These are phyloP conservation scores for Mucor mucedo DNA, from an alignment of 371 early-diverging fungal species.

Conservation along the genomic window DNA sequence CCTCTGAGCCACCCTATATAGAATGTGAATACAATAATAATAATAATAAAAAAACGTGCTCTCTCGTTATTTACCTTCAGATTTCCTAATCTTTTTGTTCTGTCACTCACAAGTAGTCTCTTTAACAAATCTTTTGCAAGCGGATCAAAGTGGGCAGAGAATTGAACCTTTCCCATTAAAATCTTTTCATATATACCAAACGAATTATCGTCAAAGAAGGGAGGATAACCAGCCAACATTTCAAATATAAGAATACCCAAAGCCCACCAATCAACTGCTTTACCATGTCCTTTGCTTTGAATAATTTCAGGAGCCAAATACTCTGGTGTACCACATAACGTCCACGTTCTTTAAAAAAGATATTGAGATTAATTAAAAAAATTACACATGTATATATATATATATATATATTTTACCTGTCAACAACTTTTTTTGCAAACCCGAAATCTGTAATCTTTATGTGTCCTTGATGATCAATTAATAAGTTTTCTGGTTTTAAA, in stretches of 20 bases:
- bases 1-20: slow-evolving; percentile 71
- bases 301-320: slow-evolving; percentile 97
- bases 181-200: slow-evolving; percentile 93
- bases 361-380: slow-evolving; percentile 9
- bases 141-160: slow-evolving; percentile 88
- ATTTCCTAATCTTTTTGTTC: slow-evolving; percentile 86
- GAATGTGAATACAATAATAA: neutral
- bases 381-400: neutral
- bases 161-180: slow-evolving; percentile 82
- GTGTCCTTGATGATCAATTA: slow-evolving; percentile 85
- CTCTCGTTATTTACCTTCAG: slow-evolving; percentile 47
- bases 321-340: slow-evolving; percentile 98
- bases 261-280: slow-evolving; percentile 98
- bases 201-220: slow-evolving; percentile 96
- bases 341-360: slow-evolving; percentile 71
- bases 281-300: slow-evolving; percentile 92
- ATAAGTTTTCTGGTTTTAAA: slow-evolving; percentile 85
- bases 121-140: slow-evolving; percentile 90
- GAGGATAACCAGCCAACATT: slow-evolving; percentile 91
- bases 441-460: slow-evolving; percentile 96
- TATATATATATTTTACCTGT: slow-evolving; percentile 28
- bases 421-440: slow-evolving; percentile 75
- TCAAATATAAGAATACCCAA: slow-evolving; percentile 96
- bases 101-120: slow-evolving; percentile 84
- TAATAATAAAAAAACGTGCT: neutral